These are phyloP conservation scores for Solanum peruvianum DNA, from an alignment of 257 asterid species.

Conservation along the genomic window DNA sequence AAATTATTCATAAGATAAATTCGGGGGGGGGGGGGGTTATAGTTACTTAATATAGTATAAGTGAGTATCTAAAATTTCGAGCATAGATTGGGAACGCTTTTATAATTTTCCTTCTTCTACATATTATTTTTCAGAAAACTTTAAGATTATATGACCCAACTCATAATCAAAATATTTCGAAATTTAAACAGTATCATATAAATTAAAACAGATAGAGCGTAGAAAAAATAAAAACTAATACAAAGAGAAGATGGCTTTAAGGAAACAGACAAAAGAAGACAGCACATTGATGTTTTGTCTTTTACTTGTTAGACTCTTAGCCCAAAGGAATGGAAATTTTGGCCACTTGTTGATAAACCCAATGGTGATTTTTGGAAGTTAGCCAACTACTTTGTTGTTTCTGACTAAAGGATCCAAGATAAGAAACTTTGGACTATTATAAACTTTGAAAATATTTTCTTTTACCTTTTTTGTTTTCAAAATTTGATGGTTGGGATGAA, in stretches of 20 bases:
- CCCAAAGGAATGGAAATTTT: neutral
- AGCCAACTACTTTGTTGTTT: neutral
- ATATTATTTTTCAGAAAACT: too few relatives aligned
- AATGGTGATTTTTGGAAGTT: neutral
- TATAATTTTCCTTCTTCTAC: too few relatives aligned
- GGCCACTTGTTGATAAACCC: neutral
- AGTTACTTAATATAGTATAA: too few relatives aligned
- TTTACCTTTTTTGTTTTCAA: neutral
- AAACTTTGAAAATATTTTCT: neutral
- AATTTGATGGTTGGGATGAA: neutral
- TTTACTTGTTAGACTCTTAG: neutral
- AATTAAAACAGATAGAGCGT: neutral
- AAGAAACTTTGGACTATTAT: neutral
- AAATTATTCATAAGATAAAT: too few relatives aligned
- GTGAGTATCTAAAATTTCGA: too few relatives aligned
- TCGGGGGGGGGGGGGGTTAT: too few relatives aligned
- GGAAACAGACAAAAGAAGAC: neutral
- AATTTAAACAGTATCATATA: neutral
- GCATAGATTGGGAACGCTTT: accelerated
- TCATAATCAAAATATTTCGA: neutral
- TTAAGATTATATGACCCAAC: neutral
- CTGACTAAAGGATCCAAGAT: neutral
- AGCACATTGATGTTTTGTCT: neutral
- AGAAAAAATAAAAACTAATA: neutral
- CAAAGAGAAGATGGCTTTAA: neutral